These are phyloP conservation scores for Camellia sinensis DNA, from an alignment of 148 eudicot species.

Conservation along the genomic window DNA sequence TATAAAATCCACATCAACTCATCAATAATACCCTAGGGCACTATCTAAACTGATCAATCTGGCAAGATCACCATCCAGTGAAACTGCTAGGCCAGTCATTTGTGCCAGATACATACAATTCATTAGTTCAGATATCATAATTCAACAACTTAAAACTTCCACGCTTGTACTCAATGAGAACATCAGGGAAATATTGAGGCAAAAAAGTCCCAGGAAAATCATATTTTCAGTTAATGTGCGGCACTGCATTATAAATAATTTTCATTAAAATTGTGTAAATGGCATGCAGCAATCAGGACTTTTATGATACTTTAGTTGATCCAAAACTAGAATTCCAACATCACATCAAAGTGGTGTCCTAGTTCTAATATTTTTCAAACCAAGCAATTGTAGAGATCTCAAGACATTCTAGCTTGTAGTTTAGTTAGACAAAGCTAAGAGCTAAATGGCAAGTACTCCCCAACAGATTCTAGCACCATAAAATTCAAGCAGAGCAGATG, in stretches of 20 bases:
- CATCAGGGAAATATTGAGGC: neutral
- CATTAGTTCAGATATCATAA: neutral
- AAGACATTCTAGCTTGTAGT: neutral
- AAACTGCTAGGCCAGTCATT: neutral
- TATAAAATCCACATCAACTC: neutral
- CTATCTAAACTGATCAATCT: neutral
- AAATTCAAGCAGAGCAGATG: neutral
- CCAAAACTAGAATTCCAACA: neutral
- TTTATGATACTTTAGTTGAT: neutral
- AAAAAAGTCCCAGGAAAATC: no score
- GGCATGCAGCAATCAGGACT: neutral
- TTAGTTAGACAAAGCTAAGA: neutral
- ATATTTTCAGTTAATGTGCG: no score
- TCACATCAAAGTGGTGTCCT: neutral
- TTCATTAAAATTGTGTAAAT: neutral
- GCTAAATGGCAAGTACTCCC: neutral
- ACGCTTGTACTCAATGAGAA: neutral
- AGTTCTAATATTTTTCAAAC: neutral
- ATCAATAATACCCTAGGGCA: neutral
- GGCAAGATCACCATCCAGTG: neutral
- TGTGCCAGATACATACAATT: neutral
- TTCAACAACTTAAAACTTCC: neutral
- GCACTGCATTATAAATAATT: neutral
- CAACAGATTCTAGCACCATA: neutral
- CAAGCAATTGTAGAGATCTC: neutral